Conservation (phyloP, 805 yeast genomes). For the Blastobotrys peoriensis region DNA sequence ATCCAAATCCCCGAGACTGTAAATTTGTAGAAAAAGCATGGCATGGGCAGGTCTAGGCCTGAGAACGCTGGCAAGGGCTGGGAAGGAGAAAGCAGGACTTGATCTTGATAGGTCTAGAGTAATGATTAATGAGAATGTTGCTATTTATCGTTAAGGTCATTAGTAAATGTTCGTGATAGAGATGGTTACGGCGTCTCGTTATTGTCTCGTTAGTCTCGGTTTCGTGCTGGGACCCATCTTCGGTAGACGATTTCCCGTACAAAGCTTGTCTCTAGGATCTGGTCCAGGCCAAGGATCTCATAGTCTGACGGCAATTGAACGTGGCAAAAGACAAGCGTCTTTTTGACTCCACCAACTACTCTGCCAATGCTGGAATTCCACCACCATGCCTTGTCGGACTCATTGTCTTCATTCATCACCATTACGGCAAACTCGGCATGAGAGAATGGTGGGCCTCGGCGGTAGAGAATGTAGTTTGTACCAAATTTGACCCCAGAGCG, state of each 20-base stretch:
- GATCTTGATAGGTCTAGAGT: too few species aligned
- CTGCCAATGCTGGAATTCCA: constrained; percentile 69
- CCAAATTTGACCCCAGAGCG: constrained; percentile 91
- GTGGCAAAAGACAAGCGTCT: constrained; percentile 63
- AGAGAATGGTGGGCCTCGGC: constrained; percentile 89
- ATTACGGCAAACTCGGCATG: constrained; percentile 84
- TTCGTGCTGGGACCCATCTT: constrained; percentile 82
- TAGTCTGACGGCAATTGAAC: constrained; percentile 46
- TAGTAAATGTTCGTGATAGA: not conserved
- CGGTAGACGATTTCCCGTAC: constrained; percentile 64
- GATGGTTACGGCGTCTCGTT: too few species aligned
- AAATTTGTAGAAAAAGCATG: constrained; percentile 76
- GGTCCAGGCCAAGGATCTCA: constrained; percentile 6
- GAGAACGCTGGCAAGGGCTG: too few species aligned
- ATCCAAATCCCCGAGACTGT: constrained; percentile 65
- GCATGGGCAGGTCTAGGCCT: constrained; percentile 50
- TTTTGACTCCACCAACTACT: constrained; percentile 82
- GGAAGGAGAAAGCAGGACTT: too few species aligned
- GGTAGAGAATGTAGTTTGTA: constrained; percentile 73
- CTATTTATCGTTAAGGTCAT: not conserved
- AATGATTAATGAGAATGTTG: not conserved
- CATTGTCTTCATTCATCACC: constrained; percentile 33
- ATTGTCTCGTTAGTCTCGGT: constrained; percentile 75
- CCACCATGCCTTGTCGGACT: constrained; percentile 39
- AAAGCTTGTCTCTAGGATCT: constrained; percentile 39